Conservation (phyloP, 2,329 filamentous ascomycete species). For the Paraconiothyrium brasiliense region DNA sequence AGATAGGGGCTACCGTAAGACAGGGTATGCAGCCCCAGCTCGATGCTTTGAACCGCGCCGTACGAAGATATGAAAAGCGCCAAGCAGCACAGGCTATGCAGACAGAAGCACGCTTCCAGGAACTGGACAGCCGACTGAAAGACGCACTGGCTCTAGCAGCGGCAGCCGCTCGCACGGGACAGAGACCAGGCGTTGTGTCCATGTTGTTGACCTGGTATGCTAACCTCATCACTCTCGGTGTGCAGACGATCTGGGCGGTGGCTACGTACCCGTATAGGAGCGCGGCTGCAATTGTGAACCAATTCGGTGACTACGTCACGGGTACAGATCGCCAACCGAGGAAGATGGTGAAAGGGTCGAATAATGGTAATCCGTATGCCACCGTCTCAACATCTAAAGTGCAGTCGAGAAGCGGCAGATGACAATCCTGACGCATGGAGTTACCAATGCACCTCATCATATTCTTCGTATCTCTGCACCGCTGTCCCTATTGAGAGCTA, state of each 20-base stretch:
- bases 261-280: slow-evolving; percentile 44
- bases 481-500: neutral
- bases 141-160: slow-evolving; percentile 85
- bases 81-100: slow-evolving; percentile 77
- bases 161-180: slow-evolving; percentile 62
- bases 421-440: slow-evolving; percentile 10
- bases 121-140: slow-evolving; percentile 74
- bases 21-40: slow-evolving; percentile 79
- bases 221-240: slow-evolving; percentile 26
- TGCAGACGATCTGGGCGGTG: slow-evolving; percentile 40
- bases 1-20: slow-evolving; percentile 65
- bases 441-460: slow-evolving; percentile 24
- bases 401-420: slow-evolving; percentile 41
- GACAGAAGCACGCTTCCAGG: slow-evolving; percentile 77
- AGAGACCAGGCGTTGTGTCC: slow-evolving; percentile 43
- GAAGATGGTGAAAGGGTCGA: slow-evolving; percentile 34
- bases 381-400: slow-evolving; percentile 37
- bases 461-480: neutral
- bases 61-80: slow-evolving; percentile 91
- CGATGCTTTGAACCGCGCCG: slow-evolving; percentile 86
- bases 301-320: slow-evolving; percentile 33
- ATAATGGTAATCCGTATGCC: slow-evolving; percentile 31
- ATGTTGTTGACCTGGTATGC: slow-evolving; percentile 41
- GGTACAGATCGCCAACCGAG: slow-evolving; percentile 33
- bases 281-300: slow-evolving; percentile 20